Evolutionary conservation across 73 alveolate genomes (phyloP).

Genomic region (Paramecium caudatum): DNA sequence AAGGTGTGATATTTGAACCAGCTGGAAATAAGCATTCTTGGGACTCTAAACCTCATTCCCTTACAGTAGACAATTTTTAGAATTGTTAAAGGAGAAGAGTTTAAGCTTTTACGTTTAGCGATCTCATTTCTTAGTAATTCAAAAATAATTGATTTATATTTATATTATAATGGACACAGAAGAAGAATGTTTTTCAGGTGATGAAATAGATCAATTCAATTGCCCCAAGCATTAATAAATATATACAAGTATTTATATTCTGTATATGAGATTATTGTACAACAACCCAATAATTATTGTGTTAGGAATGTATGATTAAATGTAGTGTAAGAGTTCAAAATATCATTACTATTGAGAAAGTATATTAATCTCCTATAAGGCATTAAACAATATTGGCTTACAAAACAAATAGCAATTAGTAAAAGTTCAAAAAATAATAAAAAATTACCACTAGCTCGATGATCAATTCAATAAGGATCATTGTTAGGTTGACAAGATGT

Average conservation of each 20-base stretch:
- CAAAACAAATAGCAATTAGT: conserved; percentile 1
- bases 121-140: not conserved
- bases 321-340: conserved; percentile 27
- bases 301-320: conserved; percentile 55
- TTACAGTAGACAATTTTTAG: not conserved
- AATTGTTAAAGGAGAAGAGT: not conserved
- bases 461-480: not conserved
- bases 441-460: conserved; percentile 33
- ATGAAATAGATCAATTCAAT: conserved; percentile 53
- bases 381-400: not conserved
- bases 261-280: conserved; percentile 30
- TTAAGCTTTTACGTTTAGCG: not conserved
- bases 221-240: conserved; percentile 51
- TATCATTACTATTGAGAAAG: conserved; percentile 55
- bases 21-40: not conserved
- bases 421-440: conserved; percentile 39
- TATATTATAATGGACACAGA: conserved; percentile 59
- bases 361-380: not conserved
- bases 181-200: conserved; percentile 68
- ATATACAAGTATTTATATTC: conserved; percentile 30
- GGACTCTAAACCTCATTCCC: not conserved
- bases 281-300: not conserved
- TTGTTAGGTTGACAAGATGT: not conserved
- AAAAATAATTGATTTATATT: not conserved
- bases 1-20: conserved; percentile 21